Evolutionary conservation across 1,139 yeast genomes (phyloP), one percentile per base, ranked within the genome.

Genomic region (Protomyces lactucae-debilis): DNA sequence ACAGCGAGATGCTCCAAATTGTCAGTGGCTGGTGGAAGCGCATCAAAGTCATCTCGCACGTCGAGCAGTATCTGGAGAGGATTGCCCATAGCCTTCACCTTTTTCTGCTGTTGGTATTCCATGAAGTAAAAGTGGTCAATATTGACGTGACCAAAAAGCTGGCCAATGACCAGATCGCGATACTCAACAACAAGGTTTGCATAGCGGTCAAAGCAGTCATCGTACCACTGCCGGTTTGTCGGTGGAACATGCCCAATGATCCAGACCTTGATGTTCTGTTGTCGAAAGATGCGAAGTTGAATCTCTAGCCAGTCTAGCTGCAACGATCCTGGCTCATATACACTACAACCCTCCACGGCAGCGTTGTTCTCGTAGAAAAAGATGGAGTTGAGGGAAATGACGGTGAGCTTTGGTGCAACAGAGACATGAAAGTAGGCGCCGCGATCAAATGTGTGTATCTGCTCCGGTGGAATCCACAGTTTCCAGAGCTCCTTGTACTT

Each of bases 211-310:
- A 82, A 84, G 72, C 96, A 89, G 55, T 85, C 79, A 36, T 80
- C 77, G 71, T 88, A 95, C 69, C 82, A 85, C 73, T 88, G 88
- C 74, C 88, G 88, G 55, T 85, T 85, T 63, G 85, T 84, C 3
- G 96, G 95, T 2, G 96, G 96, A 14, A 89, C 96, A 76, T 89
- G 96, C 1, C 96, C 96, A 56, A 85, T 78, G 37, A 89, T 75
- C 96, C 96, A 89, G 9, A 87, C 95, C 74, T 88, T 88, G 85
- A 89, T 85, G 25, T 83, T 81, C 69, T 95, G 78, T n/a, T 80
- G 77, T 71, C 96, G 80, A 76, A 88, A 76, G 72, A 88, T 95
- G 71, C 85, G 82, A 68, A 89, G 78, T 1, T 86, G 86, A 59
- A 82, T 80, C 2, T 95, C 93, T 14, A 89, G 76, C 96, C 96